Conservation (phyloP, 306 rosid genomes). For the Malus orientalis region DNA sequence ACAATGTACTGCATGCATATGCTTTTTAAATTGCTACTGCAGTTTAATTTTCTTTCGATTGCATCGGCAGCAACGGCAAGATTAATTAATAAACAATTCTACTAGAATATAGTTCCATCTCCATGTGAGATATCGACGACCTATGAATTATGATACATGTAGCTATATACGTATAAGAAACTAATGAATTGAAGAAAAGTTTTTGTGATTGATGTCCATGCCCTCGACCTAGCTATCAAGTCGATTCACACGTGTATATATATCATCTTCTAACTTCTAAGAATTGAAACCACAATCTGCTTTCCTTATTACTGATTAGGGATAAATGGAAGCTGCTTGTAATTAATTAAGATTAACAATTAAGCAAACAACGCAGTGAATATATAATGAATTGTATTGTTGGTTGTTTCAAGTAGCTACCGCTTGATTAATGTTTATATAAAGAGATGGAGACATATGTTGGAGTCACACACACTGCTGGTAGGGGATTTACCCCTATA, state of each 20-base stretch:
- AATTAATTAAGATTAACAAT: not conserved
- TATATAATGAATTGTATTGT: not conserved
- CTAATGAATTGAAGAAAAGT: not conserved
- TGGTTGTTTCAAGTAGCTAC: not conserved
- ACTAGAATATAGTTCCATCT: not conserved
- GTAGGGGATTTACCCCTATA: not conserved
- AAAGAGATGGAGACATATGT: not conserved
- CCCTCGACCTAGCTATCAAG: not conserved
- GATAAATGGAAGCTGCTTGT: too few relatives aligned
- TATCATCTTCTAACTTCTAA: too few relatives aligned
- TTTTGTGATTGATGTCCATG: not conserved
- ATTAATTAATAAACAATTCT: not conserved
- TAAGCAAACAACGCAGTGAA: not conserved
- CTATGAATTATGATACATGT: too few relatives aligned
- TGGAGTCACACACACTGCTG: not conserved
- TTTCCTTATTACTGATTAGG: not conserved
- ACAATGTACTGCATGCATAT: not conserved
- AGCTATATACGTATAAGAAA: too few relatives aligned
- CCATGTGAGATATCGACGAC: not conserved
- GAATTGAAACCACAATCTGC: not conserved
- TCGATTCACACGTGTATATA: too few relatives aligned
- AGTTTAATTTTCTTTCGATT: not conserved
- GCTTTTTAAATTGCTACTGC: not conserved
- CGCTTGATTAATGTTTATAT: not conserved
- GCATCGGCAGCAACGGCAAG: not conserved